Conservation (phyloP, 371 early-diverging fungal genomes). For the Dichotomocladium elegans region DNA sequence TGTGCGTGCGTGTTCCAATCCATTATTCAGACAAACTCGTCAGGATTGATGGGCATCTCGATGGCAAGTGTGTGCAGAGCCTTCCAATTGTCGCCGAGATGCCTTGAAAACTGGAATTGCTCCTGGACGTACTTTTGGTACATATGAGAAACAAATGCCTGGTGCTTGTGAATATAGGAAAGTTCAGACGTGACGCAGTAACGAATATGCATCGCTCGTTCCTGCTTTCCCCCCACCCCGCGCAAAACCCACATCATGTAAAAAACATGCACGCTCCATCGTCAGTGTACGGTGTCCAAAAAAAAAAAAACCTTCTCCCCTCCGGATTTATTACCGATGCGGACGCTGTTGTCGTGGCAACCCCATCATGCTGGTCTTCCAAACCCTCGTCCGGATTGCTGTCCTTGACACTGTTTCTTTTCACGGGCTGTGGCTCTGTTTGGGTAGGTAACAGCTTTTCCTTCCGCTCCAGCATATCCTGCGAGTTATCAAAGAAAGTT, state of each 20-base stretch:
- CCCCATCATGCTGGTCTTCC: too few species aligned
- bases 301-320: not conserved
- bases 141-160: slow-evolving; percentile 46
- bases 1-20: not conserved
- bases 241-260: not conserved
- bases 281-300: too few species aligned
- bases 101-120: slow-evolving; percentile 50
- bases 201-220: slow-evolving; percentile 31
- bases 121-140: slow-evolving; percentile 61
- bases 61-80: slow-evolving; percentile 27
- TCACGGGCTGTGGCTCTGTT: slow-evolving; percentile 24
- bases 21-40: slow-evolving; percentile 11
- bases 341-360: too few species aligned
- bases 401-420: too few species aligned
- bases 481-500: not conserved
- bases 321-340: not conserved
- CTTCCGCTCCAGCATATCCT: slow-evolving; percentile 19
- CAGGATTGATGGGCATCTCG: slow-evolving; percentile 16
- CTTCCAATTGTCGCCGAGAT: slow-evolving; percentile 59
- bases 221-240: slow-evolving; percentile 22
- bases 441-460: slow-evolving; percentile 6
- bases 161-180: slow-evolving; percentile 37
- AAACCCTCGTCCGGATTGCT: too few species aligned
- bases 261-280: not conserved
- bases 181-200: slow-evolving; percentile 31